phyloP scores from a whole-genome alignment of 495 filamentous ascomycete genomes.

The Clohesyomyces aquaticus region DNA sequence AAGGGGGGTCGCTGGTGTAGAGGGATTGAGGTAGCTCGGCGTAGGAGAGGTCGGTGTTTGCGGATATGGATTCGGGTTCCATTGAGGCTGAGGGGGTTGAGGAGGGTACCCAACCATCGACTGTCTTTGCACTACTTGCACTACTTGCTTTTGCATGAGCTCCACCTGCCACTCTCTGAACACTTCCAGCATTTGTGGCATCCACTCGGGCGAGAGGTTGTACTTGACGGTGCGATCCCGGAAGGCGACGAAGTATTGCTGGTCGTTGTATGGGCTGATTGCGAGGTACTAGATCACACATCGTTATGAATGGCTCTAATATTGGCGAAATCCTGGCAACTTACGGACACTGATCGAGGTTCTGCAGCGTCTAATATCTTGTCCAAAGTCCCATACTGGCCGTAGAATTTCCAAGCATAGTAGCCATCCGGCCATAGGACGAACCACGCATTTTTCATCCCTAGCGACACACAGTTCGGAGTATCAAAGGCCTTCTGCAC shows the following conservation, averaged over 20 bases:
- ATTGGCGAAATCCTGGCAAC: conserved; percentile 4
- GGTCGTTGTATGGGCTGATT: conserved; percentile 33
- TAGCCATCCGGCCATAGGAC: conserved; percentile 42
- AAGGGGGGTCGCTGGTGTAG: neutral
- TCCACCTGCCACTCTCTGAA: conserved; percentile 37
- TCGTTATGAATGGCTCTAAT: neutral
- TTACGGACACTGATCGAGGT: conserved; percentile 32
- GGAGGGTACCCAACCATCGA: too few species aligned
- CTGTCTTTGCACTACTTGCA: too few species aligned
- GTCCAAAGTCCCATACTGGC: conserved; percentile 28
- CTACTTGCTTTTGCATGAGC: conserved; percentile 18
- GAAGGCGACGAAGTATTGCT: conserved; percentile 40
- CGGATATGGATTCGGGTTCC: conserved; percentile 9
- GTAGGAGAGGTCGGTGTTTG: neutral
- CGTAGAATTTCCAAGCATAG: conserved; percentile 40
- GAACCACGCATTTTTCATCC: conserved; percentile 39
- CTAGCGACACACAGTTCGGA: conserved; percentile 32
- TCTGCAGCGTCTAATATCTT: conserved; percentile 33
- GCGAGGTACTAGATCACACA: conserved; percentile 31
- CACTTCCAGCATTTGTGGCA: conserved; percentile 40
- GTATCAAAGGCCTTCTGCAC: conserved; percentile 40
- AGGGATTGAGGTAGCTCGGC: conserved; percentile 5
- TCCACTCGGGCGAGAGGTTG: conserved; percentile 36
- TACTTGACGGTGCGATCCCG: conserved; percentile 36
- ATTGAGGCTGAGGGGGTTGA: conserved; percentile 9